Evolutionary conservation across 768 basidiomycete species (phyloP), one percentile per base, ranked within the genome.

Genomic region (Lentinula sp.): DNA sequence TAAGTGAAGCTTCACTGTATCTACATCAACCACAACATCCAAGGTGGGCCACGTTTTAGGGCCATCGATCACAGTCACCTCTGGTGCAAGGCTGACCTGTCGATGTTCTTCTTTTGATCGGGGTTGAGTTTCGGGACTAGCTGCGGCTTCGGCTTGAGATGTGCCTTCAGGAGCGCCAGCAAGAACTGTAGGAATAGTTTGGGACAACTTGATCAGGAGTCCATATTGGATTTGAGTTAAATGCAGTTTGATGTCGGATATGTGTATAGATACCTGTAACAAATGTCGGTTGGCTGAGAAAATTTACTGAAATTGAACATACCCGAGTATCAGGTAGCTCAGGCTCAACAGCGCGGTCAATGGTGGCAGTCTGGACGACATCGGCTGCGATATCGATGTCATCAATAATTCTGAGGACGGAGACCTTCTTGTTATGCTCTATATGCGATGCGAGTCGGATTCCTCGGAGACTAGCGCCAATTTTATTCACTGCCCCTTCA

Each of bases 201-300:
- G 81, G 1, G 80, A 82, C 7, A 96, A 73, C 21, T 75, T 75
- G 46, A 95, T 76, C 18, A 96, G 74, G 51, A 91, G 78, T 57
- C 76, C 73, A 70, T 95, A 97, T 73, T 97, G 95, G 28, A 80
- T 73, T 70, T 95, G 89, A 4, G 94, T 95, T 55, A 98, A 76
- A 65, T 89, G 81, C 54, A 96, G 74, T 67, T 86, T 88, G 70
- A 96, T 83, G 66, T 95, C 93, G 2, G 94, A 93, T 58, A 96
- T 82, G 60, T 80, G 82, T 37, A 95, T 75, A 2, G 76, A 69
- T 54, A 94, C 74, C 95, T 96, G 62, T 31, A 40, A 35, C 52
- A 8, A 7, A 16, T 8, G n/a, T 21, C 39, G 35, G 40, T 35
- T 48, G 39, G 32, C 35, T 13, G 37, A 34, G 37, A 32, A 32